Base-by-base conservation (phyloP, 192 early-diverging fungal genomes). In the Coemansia sp. region DNA sequence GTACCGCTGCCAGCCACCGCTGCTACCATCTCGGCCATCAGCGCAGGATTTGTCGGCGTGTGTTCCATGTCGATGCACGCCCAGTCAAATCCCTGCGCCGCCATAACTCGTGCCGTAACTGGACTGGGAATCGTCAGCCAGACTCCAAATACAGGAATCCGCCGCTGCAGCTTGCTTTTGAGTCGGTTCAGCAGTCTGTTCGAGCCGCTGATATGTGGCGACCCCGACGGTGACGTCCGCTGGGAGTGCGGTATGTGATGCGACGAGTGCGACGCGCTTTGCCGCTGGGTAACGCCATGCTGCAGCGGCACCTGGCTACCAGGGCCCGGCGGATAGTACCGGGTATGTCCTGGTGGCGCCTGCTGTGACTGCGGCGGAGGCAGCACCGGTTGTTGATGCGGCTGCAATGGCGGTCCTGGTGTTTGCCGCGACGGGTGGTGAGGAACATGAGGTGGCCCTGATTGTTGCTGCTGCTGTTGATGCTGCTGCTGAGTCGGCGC, bases 31-130 rank as follows among this genome's bases (percentile, higher is more conserved):
- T 82, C 79, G 39, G 79, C 70, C 79, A 82, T 82, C 60, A 82
- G 38, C 43, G 74, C 56, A 9, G 79, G 74, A 37, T 67, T 82
- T 22, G 65, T 67, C 50, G 74, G 74, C 58, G 74, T 29, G 51
- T 82, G 79, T 65, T 76, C 79, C 79, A 82, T 82, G 54, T 82
- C 79, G 58, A 82, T 76, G 57, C 79, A 82, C 5, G 79, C 79
- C 79, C 79, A 82, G 65, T 82, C 79, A 9, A 82, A 82, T 2
- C 75, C 75, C 58, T 76, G 79, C 15, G 61, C 47, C 17, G 79
- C 73, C 66, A 82, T 43, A 58, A 66, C 66, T 12, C 79, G 73
- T 29, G 79, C 79, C 1, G 79, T 82, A 3, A 73, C 50, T 0
- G 70, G 70, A 55, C 79, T 82, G 5, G 79, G 79, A 17, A 82